Evolutionary conservation across 352 stramenopile species (phyloP), one percentile per base, ranked within the genome.

Genomic region (Globisporangium orthogonon): DNA sequence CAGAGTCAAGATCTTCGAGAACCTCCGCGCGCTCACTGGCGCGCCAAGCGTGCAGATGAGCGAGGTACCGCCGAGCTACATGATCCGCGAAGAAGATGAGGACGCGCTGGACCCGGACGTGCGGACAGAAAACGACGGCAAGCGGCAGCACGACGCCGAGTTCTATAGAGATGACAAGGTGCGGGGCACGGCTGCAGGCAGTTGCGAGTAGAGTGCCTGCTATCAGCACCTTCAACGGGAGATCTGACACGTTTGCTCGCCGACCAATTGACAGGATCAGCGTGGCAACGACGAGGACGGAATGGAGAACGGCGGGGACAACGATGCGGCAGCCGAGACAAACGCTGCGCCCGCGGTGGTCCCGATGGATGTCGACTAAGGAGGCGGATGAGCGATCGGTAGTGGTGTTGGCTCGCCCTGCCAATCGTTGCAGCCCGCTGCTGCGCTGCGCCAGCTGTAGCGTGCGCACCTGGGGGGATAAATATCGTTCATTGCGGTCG

Each of bases 1-100:
- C 4, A 94, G 82, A 57, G 71, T 75, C 47, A 90, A 91, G 72
- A 90, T 94, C 45, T 92, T 92, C 62, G 84, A 94, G 63, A 83
- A 94, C 56, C 66, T 94, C 15, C 69, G 77, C 23, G 77, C 82
- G 0, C 56, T 94, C 14, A 84, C 74, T 23, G 84, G 84, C 17
- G 84, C 84, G 7, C 84, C 84, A 4, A 94, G 84, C 35, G 76
- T 94, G 40, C 84, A 94, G 53, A 92, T 94, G 82, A 80, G 60
- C 10, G 68, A 86, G 61, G 80, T 80, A 5, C 84, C 84, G 40
- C 81, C 84, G 6, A 81, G 68, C n/a, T 69, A 71, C 31, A 86
- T 89, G 71, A 62, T 91, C 6, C 76, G 74, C 18, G 84, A 94
- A 71, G 78, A 91, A 58, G 84, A 94, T 51, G 84, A 92, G 73